These are phyloP conservation scores for Phytopythium chamaehyphon DNA, from an alignment of 352 stramenopile species.

Conservation along the genomic window DNA sequence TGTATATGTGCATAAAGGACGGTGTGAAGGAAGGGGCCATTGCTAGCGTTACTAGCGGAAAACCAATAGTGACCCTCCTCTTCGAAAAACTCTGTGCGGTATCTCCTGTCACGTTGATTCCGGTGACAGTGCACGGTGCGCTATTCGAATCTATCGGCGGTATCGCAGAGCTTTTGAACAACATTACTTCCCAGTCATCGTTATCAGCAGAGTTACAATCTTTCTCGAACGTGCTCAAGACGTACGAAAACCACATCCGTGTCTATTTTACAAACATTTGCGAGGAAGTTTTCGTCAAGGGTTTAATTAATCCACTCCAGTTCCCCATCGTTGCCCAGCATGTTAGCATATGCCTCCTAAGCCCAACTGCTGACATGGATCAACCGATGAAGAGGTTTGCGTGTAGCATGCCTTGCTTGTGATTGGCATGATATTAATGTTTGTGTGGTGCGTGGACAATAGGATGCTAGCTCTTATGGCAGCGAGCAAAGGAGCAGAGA, in stretches of 20 bases:
- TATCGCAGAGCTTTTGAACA: slow-evolving; percentile 65
- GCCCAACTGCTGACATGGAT: slow-evolving; percentile 47
- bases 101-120: slow-evolving; percentile 60
- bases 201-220: slow-evolving; percentile 18
- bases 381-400: slow-evolving; percentile 65
- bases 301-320: slow-evolving; percentile 63
- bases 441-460: neutral
- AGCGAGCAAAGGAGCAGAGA: slow-evolving; percentile 40
- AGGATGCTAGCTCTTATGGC: slow-evolving; percentile 56
- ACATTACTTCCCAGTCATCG: slow-evolving; percentile 26
- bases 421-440: neutral
- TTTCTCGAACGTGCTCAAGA: slow-evolving; percentile 34
- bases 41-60: slow-evolving; percentile 31
- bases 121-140: slow-evolving; percentile 70
- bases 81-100: slow-evolving; percentile 59
- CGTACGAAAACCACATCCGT: slow-evolving; percentile 43
- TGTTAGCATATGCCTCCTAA: slow-evolving; percentile 68
- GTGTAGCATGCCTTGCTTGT: neutral
- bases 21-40: slow-evolving; percentile 15
- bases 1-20: slow-evolving; percentile 42
- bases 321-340: slow-evolving; percentile 84
- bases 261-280: slow-evolving; percentile 62
- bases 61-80: slow-evolving; percentile 60
- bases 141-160: slow-evolving; percentile 80
- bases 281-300: slow-evolving; percentile 71